Evolutionary conservation across 306 rosid species (phyloP).

Genomic region (Cicer cuneatum): DNA sequence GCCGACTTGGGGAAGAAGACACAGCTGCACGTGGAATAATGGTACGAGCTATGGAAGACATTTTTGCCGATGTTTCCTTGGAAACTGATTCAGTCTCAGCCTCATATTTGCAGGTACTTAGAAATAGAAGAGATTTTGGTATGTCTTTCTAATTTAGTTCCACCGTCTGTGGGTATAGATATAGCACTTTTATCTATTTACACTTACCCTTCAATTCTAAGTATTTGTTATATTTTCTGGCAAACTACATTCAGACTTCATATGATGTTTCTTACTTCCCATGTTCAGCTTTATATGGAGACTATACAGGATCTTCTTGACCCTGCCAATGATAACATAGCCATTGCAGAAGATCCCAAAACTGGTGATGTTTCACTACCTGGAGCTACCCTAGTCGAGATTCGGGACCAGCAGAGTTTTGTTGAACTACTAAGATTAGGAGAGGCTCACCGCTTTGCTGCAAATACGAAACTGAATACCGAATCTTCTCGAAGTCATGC

Average conservation of each 20-base stretch:
- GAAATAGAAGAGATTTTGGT: conserved; percentile 18
- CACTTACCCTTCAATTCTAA: conserved; percentile 7
- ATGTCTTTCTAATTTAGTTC: conserved; percentile 25
- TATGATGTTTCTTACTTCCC: conserved; percentile 41
- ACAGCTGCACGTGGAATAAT: conserved; percentile 98
- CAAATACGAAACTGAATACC: conserved; percentile 92
- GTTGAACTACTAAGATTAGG: conserved; percentile 86
- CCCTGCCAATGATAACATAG: conserved; percentile 90
- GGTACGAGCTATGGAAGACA: conserved; percentile 99
- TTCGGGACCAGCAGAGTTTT: conserved; percentile 86
- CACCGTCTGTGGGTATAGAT: conserved; percentile 10
- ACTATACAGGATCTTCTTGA: conserved; percentile 93
- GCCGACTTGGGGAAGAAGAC: conserved; percentile 97
- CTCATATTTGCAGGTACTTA: conserved; percentile 88
- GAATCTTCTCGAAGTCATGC: conserved; percentile 99
- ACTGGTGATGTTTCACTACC: conserved; percentile 96
- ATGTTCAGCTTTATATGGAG: conserved; percentile 95
- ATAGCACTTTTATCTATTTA: conserved; percentile 1
- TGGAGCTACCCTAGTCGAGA: conserved; percentile 86
- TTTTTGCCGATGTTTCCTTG: conserved; percentile 73
- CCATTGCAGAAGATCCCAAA: conserved; percentile 94
- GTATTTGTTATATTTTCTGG: conserved; percentile 32
- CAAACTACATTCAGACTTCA: conserved; percentile 26
- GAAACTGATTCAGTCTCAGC: conserved; percentile 84
- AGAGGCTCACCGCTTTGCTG: conserved; percentile 97